Percentiles rank a stretch among this genome's conserved stretches.
phyloP scores from a whole-genome alignment of 116 monocot species.

The Iris pallida region DNA sequence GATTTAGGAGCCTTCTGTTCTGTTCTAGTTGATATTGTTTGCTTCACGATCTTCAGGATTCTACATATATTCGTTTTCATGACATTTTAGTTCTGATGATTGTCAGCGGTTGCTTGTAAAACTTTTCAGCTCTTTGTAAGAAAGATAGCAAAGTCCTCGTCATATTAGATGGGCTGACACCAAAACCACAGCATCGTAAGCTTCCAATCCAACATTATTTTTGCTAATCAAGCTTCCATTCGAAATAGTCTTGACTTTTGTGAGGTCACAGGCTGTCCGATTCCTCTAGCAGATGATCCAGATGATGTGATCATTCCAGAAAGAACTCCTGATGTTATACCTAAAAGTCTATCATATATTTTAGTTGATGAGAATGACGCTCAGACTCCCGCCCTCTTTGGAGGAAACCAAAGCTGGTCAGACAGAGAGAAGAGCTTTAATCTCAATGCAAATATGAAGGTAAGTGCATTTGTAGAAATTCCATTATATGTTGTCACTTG shows the following conservation, averaged over 20 bases:
- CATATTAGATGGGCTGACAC: constrained; percentile 57
- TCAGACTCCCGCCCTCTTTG: constrained; percentile 56
- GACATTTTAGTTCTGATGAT: not conserved
- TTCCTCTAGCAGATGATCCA: constrained; percentile 78
- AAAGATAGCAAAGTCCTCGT: constrained; percentile 71
- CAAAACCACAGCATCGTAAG: constrained; percentile 80
- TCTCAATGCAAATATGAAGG: constrained; percentile 82
- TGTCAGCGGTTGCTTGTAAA: not conserved
- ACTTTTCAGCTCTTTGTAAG: constrained; percentile 60
- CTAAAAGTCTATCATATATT: constrained; percentile 54
- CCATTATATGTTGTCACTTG: too few relatives aligned
- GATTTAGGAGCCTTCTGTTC: not conserved
- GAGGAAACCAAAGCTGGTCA: constrained; percentile 87
- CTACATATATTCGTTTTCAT: not conserved
- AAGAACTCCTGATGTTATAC: constrained; percentile 50
- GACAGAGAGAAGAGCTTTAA: constrained; percentile 91
- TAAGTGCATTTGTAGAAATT: constrained; percentile 5
- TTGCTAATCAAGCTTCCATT: not conserved
- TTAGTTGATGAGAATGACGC: constrained; percentile 27
- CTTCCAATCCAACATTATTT: not conserved
- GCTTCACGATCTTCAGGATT: not conserved
- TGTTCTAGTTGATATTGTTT: not conserved
- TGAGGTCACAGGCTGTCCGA: constrained; percentile 57
- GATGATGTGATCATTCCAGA: constrained; percentile 73
- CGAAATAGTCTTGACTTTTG: constrained; percentile 7